Percentiles rank a stretch among this genome's conserved stretches.
These are phyloP conservation scores for Fraxinus floribunda DNA, from an alignment of 305 asterid genomes.

Conservation along the genomic window DNA sequence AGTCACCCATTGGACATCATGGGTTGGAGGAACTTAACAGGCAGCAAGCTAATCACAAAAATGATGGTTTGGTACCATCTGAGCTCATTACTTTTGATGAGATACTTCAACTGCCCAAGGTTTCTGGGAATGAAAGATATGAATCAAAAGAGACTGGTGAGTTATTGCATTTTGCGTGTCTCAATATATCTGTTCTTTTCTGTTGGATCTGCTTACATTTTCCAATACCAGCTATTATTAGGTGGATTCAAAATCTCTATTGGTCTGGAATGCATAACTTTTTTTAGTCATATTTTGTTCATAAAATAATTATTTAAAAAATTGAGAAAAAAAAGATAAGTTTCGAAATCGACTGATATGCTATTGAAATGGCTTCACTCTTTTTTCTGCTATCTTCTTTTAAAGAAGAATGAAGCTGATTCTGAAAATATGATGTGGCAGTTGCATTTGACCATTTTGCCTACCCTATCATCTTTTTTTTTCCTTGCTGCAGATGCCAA, in stretches of 20 bases:
- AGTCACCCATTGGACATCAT: conserved; percentile 35
- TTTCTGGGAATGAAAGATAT: conserved; percentile 23
- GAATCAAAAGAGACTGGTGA: conserved; percentile 47
- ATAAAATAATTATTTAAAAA: background rate
- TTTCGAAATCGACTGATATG: conserved; percentile 1
- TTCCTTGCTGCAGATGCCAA: conserved; percentile 31
- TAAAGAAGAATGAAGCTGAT: conserved; percentile 2
- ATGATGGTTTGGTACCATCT: conserved; percentile 28
- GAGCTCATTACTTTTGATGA: conserved; percentile 32
- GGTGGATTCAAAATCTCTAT: background rate
- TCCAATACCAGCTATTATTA: background rate
- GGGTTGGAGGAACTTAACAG: conserved; percentile 42
- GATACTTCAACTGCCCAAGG: conserved; percentile 31
- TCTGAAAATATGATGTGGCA: background rate
- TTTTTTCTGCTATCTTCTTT: background rate
- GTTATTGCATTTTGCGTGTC: conserved; percentile 18
- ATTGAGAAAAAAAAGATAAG: background rate
- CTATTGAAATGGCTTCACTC: background rate
- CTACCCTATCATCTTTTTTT: background rate
- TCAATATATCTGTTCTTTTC: background rate
- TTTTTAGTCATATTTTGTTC: background rate
- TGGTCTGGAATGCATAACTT: background rate
- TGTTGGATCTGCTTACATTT: background rate
- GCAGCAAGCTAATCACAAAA: conserved; percentile 34
- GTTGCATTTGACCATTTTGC: conserved; percentile 3